phyloP scores from a whole-genome alignment of 495 filamentous ascomycete species.

The Parathielavia appendiculata region DNA sequence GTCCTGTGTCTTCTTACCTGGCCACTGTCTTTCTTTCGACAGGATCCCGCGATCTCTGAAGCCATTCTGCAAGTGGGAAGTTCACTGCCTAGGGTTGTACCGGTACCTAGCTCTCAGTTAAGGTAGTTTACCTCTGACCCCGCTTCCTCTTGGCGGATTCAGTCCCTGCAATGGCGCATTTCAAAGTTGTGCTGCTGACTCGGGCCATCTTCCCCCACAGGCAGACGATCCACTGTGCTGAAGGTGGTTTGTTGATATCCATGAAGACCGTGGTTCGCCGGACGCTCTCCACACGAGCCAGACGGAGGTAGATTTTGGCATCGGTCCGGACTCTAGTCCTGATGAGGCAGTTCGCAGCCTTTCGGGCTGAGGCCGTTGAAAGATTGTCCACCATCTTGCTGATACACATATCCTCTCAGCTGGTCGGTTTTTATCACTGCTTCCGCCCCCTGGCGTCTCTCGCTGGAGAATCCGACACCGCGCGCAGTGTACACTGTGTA shows the following conservation, averaged over 20 bases:
- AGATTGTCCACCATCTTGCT: not conserved
- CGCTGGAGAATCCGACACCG: not conserved
- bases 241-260: not conserved
- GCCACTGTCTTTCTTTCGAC: not conserved
- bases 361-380: not conserved
- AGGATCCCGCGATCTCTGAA: not conserved
- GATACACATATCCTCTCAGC: not conserved
- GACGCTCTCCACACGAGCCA: constrained; percentile 2
- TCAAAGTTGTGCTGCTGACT: not conserved
- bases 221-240: not conserved
- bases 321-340: constrained; percentile 19
- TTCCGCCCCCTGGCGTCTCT: too few relatives aligned
- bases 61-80: constrained; percentile 5
- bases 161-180: not conserved
- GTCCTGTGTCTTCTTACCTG: not conserved
- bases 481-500: not conserved
- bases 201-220: not conserved
- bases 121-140: not conserved
- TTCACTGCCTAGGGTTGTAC: not conserved
- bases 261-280: constrained; percentile 1
- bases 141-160: constrained; percentile 11
- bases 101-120: constrained; percentile 3
- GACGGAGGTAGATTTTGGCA: too few relatives aligned
- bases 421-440: too few relatives aligned
- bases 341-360: constrained; percentile 18